phyloP scores from a whole-genome alignment of 768 basidiomycete genomes.

The Tremella fuciformis region DNA sequence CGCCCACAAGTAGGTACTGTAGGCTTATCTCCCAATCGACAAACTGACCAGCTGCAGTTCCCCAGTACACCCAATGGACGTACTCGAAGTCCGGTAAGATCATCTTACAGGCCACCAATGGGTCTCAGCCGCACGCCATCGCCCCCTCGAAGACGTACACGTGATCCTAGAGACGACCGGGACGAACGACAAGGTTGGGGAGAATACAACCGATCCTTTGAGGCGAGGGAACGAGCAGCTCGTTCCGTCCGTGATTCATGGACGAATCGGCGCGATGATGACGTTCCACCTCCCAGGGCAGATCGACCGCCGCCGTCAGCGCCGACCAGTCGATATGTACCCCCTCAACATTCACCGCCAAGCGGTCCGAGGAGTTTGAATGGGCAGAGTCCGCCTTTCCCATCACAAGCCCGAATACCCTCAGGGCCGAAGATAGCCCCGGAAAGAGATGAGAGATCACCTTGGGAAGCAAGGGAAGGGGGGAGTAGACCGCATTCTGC shows the following conservation, averaged over 20 bases:
- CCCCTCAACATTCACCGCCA: constrained; percentile 12
- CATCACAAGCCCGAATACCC: neutral
- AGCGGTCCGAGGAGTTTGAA: constrained; percentile 6
- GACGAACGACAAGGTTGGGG: constrained; percentile 7
- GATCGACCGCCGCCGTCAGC: neutral
- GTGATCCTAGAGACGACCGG: constrained; percentile 10
- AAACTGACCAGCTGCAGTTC: neutral
- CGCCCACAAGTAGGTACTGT: neutral
- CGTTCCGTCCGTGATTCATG: constrained; percentile 23
- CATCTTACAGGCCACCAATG: neutral
- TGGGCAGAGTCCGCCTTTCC: constrained; percentile 2
- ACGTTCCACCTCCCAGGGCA: neutral
- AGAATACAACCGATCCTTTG: constrained; percentile 1
- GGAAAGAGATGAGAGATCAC: constrained; percentile 9
- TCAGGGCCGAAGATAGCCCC: constrained; percentile 3
- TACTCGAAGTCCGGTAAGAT: neutral
- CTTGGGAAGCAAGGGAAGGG: neutral
- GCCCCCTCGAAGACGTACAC: constrained; percentile 20
- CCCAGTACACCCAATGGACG: neutral
- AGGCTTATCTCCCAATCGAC: neutral
- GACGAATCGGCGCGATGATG: neutral
- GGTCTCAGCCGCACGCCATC: constrained; percentile 28
- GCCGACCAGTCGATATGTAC: constrained; percentile 6
- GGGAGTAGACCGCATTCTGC: neutral
- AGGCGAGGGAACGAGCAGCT: constrained; percentile 7